A percentile compares a stretch with the other conserved stretches of the same genome.
Evolutionary conservation across 345 rosid genomes (phyloP).

Genomic region (Viola odorata): DNA sequence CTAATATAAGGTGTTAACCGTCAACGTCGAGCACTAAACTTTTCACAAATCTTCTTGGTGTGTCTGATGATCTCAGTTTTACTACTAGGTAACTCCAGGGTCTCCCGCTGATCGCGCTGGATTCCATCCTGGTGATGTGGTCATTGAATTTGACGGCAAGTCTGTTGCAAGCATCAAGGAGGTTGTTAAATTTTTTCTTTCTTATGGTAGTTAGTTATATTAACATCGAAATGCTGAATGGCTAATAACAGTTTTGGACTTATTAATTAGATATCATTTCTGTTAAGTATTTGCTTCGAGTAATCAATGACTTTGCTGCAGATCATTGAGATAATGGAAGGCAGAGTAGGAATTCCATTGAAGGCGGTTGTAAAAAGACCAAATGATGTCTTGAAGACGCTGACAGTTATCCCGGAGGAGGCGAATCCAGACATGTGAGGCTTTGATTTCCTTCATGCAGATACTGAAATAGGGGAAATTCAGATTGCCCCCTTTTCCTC

Average conservation of each 20-base stretch:
- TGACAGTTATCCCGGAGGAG: conserved; percentile 74
- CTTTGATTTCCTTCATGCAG: background rate
- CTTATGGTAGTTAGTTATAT: background rate
- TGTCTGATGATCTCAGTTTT: background rate
- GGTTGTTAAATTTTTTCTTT: conserved; percentile 26
- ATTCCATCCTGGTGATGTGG: conserved; percentile 77
- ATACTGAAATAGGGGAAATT: background rate
- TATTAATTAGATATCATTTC: too few relatives aligned
- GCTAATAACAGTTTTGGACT: background rate
- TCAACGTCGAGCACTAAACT: too few relatives aligned
- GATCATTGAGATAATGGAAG: conserved; percentile 69
- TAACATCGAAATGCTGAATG: background rate
- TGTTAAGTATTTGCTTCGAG: background rate
- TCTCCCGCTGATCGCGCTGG: conserved; percentile 89
- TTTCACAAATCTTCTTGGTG: background rate
- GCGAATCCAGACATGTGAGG: conserved; percentile 59
- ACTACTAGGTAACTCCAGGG: conserved; percentile 68
- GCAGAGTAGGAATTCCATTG: conserved; percentile 49
- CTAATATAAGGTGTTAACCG: background rate
- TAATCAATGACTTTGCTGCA: conserved; percentile 23
- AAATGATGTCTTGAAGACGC: conserved; percentile 28
- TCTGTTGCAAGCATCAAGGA: conserved; percentile 70
- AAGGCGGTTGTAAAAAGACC: conserved; percentile 59
- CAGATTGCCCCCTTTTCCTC: too few relatives aligned
- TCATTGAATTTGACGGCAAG: conserved; percentile 63